Base-by-base conservation (phyloP, 2,329 filamentous ascomycete genomes). In the Kalmusia sp. region DNA sequence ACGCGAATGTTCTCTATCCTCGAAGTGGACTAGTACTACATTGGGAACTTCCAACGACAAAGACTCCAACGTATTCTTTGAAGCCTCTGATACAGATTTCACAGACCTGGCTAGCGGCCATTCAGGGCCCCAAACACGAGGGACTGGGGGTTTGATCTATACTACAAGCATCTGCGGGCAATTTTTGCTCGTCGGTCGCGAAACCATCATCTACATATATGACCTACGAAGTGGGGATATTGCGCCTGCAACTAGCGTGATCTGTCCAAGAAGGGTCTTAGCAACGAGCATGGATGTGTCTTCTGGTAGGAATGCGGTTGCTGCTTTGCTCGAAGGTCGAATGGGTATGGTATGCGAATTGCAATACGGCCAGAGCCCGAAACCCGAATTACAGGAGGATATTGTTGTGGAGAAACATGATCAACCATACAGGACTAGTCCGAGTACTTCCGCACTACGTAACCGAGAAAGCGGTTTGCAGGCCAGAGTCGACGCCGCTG, bases 231-330 rank as follows among this genome's bases (percentile, higher is more conserved):
- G 67, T 57, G 67, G 61, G 6, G 62, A 68, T 54, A 59, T 83
- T 49, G 57, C 73, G 37, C 81, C 80, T 2, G 68, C 85, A 14
- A 79, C 84, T 1, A 81, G 75, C 34, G 79, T 89, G 9, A 65
- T 80, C 12, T 88, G 86, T 60, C 84, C 84, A 11, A 75, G 78
- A 14, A 75, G 80, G 38, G 81, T 88, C 2, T 66, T 89, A 5
- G 79, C 81, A 3, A 83, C 85, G 61, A 84, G 83, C 56, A 87
- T 89, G 79, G 85, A 89, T 65, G 84, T 83, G 0, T 86, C 82
- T 4, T 80, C 77, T 2, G 75, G 81, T 7, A 77, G 79, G 37
- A 78, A 83, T 59, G 79, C 84, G 6, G 75, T 88, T 46, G 86
- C 85, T 14, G 80, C 84, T 25, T 73, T 89, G 7, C 75, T 89